Percentiles rank a stretch among this genome's conserved stretches.
These are phyloP conservation scores for Eruca vesicaria DNA, from an alignment of 441 rosid species.

Conservation along the genomic window DNA sequence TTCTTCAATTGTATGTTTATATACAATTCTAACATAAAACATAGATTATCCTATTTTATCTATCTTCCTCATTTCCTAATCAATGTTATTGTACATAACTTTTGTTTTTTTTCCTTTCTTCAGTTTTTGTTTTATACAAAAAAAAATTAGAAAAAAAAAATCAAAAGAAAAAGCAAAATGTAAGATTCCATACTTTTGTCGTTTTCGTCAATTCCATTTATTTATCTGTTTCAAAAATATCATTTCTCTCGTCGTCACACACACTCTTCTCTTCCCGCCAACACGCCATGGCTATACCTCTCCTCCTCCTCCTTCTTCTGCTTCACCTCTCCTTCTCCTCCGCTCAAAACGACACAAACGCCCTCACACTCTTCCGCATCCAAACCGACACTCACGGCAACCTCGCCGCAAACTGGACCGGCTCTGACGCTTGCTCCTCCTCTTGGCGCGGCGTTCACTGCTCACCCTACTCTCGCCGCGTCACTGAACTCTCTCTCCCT, in stretches of 20 bases:
- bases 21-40: background rate
- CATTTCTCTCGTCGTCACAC: constrained; percentile 23
- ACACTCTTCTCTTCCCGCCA: constrained; percentile 37
- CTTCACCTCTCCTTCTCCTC: constrained; percentile 23
- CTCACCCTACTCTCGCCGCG: constrained; percentile 68
- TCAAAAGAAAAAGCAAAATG: constrained; percentile 8
- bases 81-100: background rate
- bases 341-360: constrained; percentile 59
- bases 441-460: constrained; percentile 80
- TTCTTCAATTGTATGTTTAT: background rate
- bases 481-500: constrained; percentile 64
- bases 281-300: constrained; percentile 26
- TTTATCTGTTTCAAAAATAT: constrained; percentile 2
- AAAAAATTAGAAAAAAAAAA: background rate
- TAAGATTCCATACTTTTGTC: constrained; percentile 21
- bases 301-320: constrained; percentile 19
- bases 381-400: constrained; percentile 78
- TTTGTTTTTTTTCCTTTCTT: constrained; percentile 16
- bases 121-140: background rate
- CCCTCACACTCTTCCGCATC: constrained; percentile 84
- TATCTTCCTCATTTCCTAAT: background rate
- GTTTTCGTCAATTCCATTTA: background rate
- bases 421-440: constrained; percentile 60
- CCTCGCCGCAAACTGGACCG: constrained; percentile 86
- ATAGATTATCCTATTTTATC: background rate